Evolutionary conservation across 768 basidiomycete species (phyloP), one percentile per base, ranked within the genome.

Genomic region (Ramaria rubella): DNA sequence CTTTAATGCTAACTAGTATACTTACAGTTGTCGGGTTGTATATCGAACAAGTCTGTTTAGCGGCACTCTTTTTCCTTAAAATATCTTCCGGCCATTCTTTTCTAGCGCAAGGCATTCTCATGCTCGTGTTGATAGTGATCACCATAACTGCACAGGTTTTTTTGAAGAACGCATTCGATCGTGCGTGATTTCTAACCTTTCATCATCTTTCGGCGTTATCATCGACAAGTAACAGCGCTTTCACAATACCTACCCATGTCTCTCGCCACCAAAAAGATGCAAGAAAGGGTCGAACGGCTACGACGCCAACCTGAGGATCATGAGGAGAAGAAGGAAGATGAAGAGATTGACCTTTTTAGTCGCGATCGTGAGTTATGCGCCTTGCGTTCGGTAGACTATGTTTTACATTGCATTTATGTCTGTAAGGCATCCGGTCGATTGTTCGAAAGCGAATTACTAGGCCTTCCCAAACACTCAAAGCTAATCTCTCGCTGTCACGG

Each of bases 51-150:
- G 69, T 86, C 29, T 83, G 81, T 61, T 70, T 87, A 17, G 75
- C 78, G 5, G 83, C 81, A 17, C 72, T 87, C 9, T 85, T 87
- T 72, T 87, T 89, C 77, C 69, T 89, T 54, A 78, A 77, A 55
- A 67, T 70, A 2, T 63, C 71, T 58, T 60, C 72, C 24, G 68
- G 74, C 9, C 44, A 58, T 23, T 54, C 70, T 1, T 75, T 77
- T 4, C 58, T 77, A 14, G 68, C 68, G 0, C 72, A 78, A 59
- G 80, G 74, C 2, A 73, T 73, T 8, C 67, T 85, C 26, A 83
- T 85, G 82, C 63, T 87, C n/a, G 69, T 81, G 19, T 73, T 87
- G 23, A 62, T 83, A 36, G 76, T 71, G 14, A 64, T 83, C 36
- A 86, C 85, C 2, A 73, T 79, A 24, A 61, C 67, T 33, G 67